Percentiles rank a stretch among this genome's conserved stretches.
Conservation (phyloP, 2,329 filamentous ascomycete species). For the Colletotrichum musicola region DNA sequence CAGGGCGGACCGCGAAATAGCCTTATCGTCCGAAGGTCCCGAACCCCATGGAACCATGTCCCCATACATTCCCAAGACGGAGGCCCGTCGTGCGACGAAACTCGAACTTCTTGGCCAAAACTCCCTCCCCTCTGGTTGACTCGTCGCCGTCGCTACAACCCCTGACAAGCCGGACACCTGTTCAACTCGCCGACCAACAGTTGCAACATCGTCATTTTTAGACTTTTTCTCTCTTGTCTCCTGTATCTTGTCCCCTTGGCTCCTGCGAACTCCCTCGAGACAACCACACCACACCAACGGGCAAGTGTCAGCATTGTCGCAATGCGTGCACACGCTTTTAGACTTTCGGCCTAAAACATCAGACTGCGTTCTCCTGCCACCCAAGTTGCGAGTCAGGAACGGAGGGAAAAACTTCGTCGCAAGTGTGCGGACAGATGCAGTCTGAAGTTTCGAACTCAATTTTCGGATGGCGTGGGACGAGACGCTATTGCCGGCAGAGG, state of each 20-base stretch:
- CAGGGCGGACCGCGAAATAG: constrained; percentile 8
- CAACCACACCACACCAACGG: constrained; percentile 5
- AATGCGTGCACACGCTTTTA: background rate
- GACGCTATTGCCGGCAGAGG: too few species aligned
- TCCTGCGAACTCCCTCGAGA: constrained; percentile 15
- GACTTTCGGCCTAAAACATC: constrained; percentile 12
- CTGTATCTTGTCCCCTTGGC: background rate
- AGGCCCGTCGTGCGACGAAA: constrained; percentile 21
- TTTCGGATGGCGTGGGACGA: constrained; percentile 22
- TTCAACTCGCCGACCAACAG: background rate
- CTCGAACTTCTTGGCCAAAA: constrained; percentile 33
- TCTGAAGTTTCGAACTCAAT: constrained; percentile 33
- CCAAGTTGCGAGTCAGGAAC: constrained; percentile 15
- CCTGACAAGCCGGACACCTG: constrained; percentile 22
- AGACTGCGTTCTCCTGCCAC: background rate
- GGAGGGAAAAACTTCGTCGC: constrained; percentile 16
- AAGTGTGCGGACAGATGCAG: constrained; percentile 23
- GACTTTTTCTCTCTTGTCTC: constrained; percentile 7
- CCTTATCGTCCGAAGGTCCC: constrained; percentile 15
- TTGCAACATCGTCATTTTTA: background rate
- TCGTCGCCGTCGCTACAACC: constrained; percentile 7
- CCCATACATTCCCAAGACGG: constrained; percentile 24
- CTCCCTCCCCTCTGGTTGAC: constrained; percentile 2
- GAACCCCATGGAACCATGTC: constrained; percentile 19
- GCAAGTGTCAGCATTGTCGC: constrained; percentile 21